Evolutionary conservation across 2,329 filamentous ascomycete genomes (phyloP), one percentile per base, ranked within the genome.

Genomic region (Trichoderma sp.): DNA sequence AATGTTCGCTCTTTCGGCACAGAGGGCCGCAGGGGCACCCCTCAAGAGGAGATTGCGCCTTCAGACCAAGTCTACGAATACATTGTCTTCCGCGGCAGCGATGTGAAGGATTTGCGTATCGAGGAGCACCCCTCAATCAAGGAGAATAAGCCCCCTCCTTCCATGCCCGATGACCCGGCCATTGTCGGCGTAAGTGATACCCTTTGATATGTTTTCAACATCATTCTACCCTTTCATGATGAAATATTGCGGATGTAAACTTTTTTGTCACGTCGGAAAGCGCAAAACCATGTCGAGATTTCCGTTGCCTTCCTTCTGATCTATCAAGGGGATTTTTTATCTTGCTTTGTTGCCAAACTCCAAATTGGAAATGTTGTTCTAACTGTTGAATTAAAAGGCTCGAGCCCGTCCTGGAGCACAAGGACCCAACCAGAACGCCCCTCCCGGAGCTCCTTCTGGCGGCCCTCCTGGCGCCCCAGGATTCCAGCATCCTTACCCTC

Each of bases 221-320:
- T 52, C 29, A 21, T 49, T 68, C 69, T 59, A 68, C 73, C 79
- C 84, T 83, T 81, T 75, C 76, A 89, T 97, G 94, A 97, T 93
- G 92, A 96, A 96, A 83, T 83, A 97, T 92, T 91, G 87, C 94
- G 94, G 94, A 97, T 97, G 93, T 96, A 93, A 97, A 96, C 33
- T 82, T 83, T 83, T 87, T 86, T 88, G 79, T 86, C 85, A 88
- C 88, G 87, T 89, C 91, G 91, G 92, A 92, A 91, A 92, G 93
- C 93, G 94, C 94, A 97, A 90, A 89, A 91, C 87, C 87, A 85
- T 97, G 94, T 97, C 90, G 94, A 97, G 89, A 91, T 92, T 91
- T 97, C 94, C 94, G 94, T 97, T 97, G 94, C 94, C 94, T 97
- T 97, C 94, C 94, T 97, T 97, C 94, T 97, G 94, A 97, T 89